Conservation (phyloP, 208 protist genomes). For the Acanthamoeba royreba region DNA sequence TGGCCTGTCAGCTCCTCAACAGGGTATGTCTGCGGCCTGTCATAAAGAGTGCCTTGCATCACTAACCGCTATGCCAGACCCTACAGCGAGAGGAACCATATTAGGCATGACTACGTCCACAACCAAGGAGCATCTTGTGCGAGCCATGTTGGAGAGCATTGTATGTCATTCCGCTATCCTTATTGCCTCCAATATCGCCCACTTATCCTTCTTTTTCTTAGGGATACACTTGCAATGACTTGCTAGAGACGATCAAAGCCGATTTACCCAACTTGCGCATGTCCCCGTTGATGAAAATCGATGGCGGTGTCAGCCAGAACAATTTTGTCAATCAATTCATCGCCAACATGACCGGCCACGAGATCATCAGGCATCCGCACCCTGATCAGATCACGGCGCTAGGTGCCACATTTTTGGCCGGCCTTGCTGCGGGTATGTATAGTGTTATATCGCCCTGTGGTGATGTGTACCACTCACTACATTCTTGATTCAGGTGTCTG, state of each 20-base stretch:
- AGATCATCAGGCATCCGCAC: slow-evolving; percentile 38
- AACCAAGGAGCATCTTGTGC: slow-evolving; percentile 51
- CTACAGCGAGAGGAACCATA: slow-evolving; percentile 51
- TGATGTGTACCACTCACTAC: too few relatives aligned
- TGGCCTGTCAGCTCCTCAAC: slow-evolving; percentile 54
- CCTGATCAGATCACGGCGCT: slow-evolving; percentile 54
- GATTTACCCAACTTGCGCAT: slow-evolving; percentile 69
- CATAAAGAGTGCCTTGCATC: background rate
- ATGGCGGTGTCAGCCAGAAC: slow-evolving; percentile 68
- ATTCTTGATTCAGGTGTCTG: too few relatives aligned
- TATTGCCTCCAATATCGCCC: too few relatives aligned
- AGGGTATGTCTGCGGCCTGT: slow-evolving; percentile 77
- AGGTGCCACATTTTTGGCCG: slow-evolving; percentile 56
- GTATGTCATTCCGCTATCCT: too few relatives aligned
- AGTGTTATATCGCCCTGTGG: too few relatives aligned
- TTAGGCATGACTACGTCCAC: slow-evolving; percentile 60
- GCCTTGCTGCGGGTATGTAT: slow-evolving; percentile 20
- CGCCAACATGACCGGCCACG: slow-evolving; percentile 37
- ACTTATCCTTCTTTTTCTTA: background rate
- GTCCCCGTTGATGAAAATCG: background rate
- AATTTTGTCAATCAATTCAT: slow-evolving; percentile 67
- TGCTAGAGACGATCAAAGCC: slow-evolving; percentile 39
- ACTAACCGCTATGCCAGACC: too few relatives aligned
- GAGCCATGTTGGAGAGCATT: slow-evolving; percentile 61
- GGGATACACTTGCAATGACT: slow-evolving; percentile 57